Base-by-base conservation (phyloP, 352 stramenopile genomes). In the Globisporangium middletonii region DNA sequence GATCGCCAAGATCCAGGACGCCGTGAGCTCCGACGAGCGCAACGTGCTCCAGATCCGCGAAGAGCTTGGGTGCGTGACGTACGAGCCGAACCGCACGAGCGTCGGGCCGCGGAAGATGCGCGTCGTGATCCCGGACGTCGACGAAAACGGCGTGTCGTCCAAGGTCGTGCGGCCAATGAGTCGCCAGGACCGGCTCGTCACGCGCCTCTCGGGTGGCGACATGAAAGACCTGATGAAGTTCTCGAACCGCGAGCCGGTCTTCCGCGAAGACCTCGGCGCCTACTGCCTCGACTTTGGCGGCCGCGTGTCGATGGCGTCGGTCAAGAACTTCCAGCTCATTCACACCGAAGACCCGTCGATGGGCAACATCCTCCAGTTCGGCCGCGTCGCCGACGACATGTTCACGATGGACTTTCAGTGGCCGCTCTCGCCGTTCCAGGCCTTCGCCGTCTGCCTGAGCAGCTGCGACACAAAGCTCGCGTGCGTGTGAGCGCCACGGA, bases 361-460 rank as follows among this genome's bases (percentile, higher is more conserved):
- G 83, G 80, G 81, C 53, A 92, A 93, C 55, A 87, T 95, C 26
- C 65, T 96, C 12, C 87, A 95, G 67, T 96, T 96, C 62, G 84
- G 85, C 18, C 85, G 86, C 57, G 85, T 96, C 30, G 81, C 95
- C 44, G 80, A 94, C 65, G 83, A 96, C 67, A 91, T 92, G 76
- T 96, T 95, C 58, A 93, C 86, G 55, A 93, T 96, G 80, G 87
- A 96, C 64, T 96, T 94, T 64, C 79, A 92, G 64, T 92, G 83
- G 82, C 85, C 87, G 45, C 71, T 96, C 19, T 94, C 85, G 45
- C 85, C 83, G 18, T 92, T 94, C 66, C 82, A 94, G 63, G 87
- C 87, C 13, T 95, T 96, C 60, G 71, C 79, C n/a, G 90, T 94
- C 58, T 94, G 85, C 67, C 73, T 96, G 50, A 94, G 83, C 64